Conservation (phyloP, 305 asterid genomes). For the Fraxinus albicans region DNA sequence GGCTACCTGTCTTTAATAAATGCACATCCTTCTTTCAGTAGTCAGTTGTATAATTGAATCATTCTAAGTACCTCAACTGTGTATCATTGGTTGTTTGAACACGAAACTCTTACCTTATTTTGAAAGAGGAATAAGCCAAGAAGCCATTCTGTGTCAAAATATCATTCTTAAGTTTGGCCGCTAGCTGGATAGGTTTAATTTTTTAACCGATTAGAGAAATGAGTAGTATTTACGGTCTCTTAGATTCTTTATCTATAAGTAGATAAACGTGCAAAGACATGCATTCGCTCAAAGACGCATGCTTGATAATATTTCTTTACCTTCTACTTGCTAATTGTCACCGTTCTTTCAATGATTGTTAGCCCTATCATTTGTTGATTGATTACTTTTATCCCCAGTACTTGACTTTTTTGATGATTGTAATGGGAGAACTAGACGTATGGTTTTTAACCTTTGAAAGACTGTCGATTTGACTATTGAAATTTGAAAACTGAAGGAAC, state of each 20-base stretch:
- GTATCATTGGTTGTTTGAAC: neutral
- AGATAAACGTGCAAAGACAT: neutral
- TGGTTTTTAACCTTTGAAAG: neutral
- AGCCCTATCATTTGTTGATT: neutral
- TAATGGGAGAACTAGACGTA: neutral
- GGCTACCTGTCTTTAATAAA: neutral
- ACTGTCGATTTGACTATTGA: neutral
- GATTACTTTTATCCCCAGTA: neutral
- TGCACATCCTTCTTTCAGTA: neutral
- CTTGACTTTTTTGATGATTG: neutral
- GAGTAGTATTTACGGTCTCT: neutral
- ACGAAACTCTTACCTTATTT: neutral
- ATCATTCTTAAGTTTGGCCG: slow-evolving; percentile 14
- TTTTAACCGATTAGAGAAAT: neutral
- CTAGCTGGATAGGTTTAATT: neutral
- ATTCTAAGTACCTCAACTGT: neutral
- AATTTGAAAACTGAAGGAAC: neutral
- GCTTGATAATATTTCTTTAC: neutral
- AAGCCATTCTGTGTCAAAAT: neutral
- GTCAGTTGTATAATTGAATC: neutral
- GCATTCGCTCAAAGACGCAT: neutral
- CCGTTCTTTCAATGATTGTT: neutral
- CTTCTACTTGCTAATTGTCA: neutral
- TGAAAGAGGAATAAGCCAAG: neutral
- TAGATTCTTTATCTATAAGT: neutral